Percentiles rank a stretch among this genome's conserved stretches.
Conservation (phyloP, 148 eudicot species). For the Dianthus caryophyllus region DNA sequence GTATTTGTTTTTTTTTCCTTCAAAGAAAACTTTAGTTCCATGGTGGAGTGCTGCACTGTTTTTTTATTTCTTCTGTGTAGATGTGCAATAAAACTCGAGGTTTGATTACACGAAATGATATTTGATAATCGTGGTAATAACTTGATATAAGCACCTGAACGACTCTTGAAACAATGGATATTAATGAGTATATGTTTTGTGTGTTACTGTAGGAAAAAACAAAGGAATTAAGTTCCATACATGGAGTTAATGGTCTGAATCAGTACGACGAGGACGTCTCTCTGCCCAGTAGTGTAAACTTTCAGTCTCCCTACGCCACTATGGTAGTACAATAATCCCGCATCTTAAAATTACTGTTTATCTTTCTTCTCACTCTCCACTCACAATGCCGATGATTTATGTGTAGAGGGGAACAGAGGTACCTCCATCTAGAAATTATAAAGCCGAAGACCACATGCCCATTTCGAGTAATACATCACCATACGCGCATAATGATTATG, state of each 20-base stretch:
- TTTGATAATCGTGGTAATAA: background rate
- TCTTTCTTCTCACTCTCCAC: background rate
- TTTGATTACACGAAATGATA: background rate
- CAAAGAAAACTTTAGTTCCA: background rate
- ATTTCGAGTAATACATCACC: conserved; percentile 26
- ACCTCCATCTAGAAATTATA: conserved; percentile 27
- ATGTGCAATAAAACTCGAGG: background rate
- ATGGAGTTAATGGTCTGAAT: conserved; percentile 34
- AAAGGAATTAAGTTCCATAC: conserved; percentile 40
- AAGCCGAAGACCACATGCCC: conserved; percentile 28
- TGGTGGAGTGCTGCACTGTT: background rate
- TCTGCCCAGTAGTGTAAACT: conserved; percentile 25
- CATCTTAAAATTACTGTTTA: background rate
- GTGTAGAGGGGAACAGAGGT: conserved; percentile 45
- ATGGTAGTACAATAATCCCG: conserved; percentile 28
- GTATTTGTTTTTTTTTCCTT: too few relatives aligned
- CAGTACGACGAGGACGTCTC: conserved; percentile 34
- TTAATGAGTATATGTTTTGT: background rate
- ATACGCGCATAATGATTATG: conserved; percentile 27
- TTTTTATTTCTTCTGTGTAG: background rate
- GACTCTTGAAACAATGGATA: conserved; percentile 4
- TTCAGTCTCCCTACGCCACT: conserved; percentile 35
- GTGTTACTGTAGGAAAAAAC: conserved; percentile 40
- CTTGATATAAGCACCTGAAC: background rate
- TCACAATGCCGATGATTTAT: conserved; percentile 13